Conservation (phyloP, 108 stramenopile species). For the Epithemia pelagica region DNA sequence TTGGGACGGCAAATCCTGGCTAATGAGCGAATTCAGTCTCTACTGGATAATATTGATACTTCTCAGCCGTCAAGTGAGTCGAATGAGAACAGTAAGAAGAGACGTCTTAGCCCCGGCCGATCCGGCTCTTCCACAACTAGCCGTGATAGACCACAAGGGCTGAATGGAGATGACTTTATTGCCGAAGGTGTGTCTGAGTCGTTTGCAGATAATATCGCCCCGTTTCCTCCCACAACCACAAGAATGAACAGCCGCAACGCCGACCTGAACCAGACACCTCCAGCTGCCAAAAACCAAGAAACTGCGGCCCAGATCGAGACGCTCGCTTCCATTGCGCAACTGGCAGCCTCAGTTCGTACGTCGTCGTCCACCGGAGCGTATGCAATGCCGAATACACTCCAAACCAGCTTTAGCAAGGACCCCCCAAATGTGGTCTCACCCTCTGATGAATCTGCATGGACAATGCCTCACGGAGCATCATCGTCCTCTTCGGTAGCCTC, state of each 20-base stretch:
- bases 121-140: background rate
- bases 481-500: background rate
- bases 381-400: too few species aligned
- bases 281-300: background rate
- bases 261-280: background rate
- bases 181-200: too few species aligned
- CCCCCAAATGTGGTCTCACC: too few species aligned
- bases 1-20: slow-evolving; percentile 40
- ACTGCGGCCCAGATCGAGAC: background rate
- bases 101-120: background rate
- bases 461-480: background rate
- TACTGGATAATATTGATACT: slow-evolving; percentile 33
- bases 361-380: background rate
- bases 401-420: too few species aligned
- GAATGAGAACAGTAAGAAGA: background rate
- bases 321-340: background rate
- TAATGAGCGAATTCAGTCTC: slow-evolving; percentile 38
- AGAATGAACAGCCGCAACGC: too few species aligned
- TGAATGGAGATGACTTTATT: too few species aligned
- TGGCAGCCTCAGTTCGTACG: background rate
- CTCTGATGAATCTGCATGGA: too few species aligned
- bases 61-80: background rate
- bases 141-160: too few species aligned
- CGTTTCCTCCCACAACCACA: too few species aligned
- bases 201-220: too few species aligned